Conservation (phyloP, 2,329 filamentous ascomycete genomes). For the Ophiocordyceps polyrhachis-furcata region DNA sequence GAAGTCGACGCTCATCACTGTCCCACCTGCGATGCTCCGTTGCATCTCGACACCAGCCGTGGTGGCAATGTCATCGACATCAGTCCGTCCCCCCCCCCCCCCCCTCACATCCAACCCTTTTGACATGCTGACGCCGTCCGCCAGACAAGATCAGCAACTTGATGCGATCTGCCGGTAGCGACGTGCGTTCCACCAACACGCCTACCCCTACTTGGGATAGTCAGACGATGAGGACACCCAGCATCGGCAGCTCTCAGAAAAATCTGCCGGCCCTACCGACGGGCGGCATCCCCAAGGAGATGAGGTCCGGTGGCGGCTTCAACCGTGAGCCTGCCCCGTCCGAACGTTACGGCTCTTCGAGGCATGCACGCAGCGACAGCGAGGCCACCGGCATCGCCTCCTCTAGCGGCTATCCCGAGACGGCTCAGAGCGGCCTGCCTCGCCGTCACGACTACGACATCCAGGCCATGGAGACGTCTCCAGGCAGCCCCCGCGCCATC, state of each 20-base stretch:
- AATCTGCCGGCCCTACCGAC: conserved; percentile 15
- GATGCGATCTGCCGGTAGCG: conserved; percentile 58
- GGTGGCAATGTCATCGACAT: conserved; percentile 86
- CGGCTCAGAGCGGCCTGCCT: conserved; percentile 46
- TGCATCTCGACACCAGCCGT: conserved; percentile 81
- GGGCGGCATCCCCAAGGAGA: conserved; percentile 7
- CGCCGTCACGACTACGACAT: conserved; percentile 88
- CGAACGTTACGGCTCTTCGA: conserved; percentile 25
- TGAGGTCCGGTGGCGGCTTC: conserved; percentile 24
- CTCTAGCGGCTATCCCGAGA: conserved; percentile 63
- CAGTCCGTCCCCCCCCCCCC: conserved; percentile 30
- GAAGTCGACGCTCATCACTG: conserved; percentile 90
- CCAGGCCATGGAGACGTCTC: conserved; percentile 81
- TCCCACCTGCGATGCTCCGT: conserved; percentile 77
- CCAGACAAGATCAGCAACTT: conserved; percentile 89
- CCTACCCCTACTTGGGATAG: conserved; percentile 52
- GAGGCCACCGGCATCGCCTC: conserved; percentile 55
- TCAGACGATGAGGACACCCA: conserved; percentile 35
- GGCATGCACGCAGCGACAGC: conserved; percentile 63
- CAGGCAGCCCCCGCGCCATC: conserved; percentile 52
- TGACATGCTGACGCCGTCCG: conserved; percentile 8
- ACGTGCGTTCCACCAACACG: conserved; percentile 34
- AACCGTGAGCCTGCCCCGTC: conserved; percentile 26
- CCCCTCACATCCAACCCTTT: conserved; percentile 6
- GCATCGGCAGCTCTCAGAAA: conserved; percentile 22